Base-by-base conservation (phyloP, 345 rosid genomes). In the Nasturtium officinale region DNA sequence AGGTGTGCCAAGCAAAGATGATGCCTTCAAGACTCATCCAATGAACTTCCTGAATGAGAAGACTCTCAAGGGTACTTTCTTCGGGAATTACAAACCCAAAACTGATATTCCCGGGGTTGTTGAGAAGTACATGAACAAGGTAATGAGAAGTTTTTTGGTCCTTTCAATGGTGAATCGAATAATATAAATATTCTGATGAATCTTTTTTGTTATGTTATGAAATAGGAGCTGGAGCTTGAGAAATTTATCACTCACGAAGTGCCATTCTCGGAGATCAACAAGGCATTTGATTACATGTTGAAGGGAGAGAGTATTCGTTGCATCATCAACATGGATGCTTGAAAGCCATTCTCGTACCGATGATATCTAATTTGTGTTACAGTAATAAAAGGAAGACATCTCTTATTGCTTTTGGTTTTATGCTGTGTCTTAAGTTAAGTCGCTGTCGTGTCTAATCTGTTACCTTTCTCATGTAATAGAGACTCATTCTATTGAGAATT, bases 1-100 rank as follows among this genome's bases (percentile, higher is more conserved):
- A 1, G 91, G 89, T n/a, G 85, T 85, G 37, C 91, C 91, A 7
- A 83, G 71, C 78, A 88, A 85, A 80, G 91, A 86, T 42, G 91
- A 77, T 29, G 77, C 81, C 0, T 86, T 86, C 81, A 85, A 86
- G 79, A 84, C 89, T 40, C 84, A 83, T 70, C 91, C 88, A 0
- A 56, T 86, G 79, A 88, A 85, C 42, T 9, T 86, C 0, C 82
- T 86, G 62, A 85, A 86, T 53, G 93, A 85, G 78, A 88, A 85
- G 71, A 88, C 90, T 9, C 87, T 88, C 0, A 86, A 85, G 74
- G 94, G 90, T 11, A 85, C 94, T 38, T 83, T 86, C 80, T 86
- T 83, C 0, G 90, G 90, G 17, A 88, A 86, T 74, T 86, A 82
- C 82, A 88, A 88, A 69, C 87, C 94, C 13, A 85, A 85, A 40